phyloP scores from a whole-genome alignment of 805 yeast species.

The Starmerella geochares region DNA sequence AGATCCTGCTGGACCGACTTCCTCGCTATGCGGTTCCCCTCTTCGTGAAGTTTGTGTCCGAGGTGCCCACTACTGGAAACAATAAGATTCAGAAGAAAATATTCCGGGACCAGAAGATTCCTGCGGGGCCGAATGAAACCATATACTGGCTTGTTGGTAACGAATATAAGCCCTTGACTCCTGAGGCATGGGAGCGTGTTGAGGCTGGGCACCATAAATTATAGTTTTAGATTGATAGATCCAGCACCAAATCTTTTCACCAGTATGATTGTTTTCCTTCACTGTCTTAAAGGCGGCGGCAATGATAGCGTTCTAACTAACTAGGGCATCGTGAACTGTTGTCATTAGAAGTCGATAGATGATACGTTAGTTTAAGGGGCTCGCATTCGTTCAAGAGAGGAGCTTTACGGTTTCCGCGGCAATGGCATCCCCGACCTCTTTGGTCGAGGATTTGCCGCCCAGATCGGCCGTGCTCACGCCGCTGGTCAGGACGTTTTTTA shows the following conservation, averaged over 20 bases:
- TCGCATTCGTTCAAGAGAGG: slow-evolving; percentile 28
- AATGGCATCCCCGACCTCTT: slow-evolving; percentile 90
- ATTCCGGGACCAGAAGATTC: slow-evolving; percentile 33
- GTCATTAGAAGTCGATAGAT: too few species aligned
- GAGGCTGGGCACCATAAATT: slow-evolving; percentile 28
- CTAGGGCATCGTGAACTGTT: too few species aligned
- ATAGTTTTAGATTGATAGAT: slow-evolving; percentile 9
- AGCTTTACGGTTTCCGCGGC: slow-evolving; percentile 58
- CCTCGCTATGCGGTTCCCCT: slow-evolving; percentile 83
- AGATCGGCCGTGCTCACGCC: slow-evolving; percentile 89
- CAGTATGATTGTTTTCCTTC: too few species aligned
- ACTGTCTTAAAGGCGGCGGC: background rate
- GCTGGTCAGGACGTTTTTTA: slow-evolving; percentile 63
- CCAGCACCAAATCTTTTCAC: too few species aligned
- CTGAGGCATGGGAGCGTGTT: slow-evolving; percentile 43
- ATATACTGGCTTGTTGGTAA: slow-evolving; percentile 62
- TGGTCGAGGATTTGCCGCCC: slow-evolving; percentile 72
- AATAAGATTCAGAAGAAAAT: slow-evolving; percentile 75
- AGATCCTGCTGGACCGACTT: slow-evolving; percentile 37
- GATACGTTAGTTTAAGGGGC: background rate
- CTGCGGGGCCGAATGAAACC: slow-evolving; percentile 36
- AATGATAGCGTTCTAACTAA: too few species aligned
- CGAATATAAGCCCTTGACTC: slow-evolving; percentile 47
- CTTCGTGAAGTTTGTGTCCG: slow-evolving; percentile 56
- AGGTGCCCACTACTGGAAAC: slow-evolving; percentile 61